These are phyloP conservation scores for Trichoderma polysporum DNA, from an alignment of 2,329 filamentous ascomycete species.

Conservation along the genomic window DNA sequence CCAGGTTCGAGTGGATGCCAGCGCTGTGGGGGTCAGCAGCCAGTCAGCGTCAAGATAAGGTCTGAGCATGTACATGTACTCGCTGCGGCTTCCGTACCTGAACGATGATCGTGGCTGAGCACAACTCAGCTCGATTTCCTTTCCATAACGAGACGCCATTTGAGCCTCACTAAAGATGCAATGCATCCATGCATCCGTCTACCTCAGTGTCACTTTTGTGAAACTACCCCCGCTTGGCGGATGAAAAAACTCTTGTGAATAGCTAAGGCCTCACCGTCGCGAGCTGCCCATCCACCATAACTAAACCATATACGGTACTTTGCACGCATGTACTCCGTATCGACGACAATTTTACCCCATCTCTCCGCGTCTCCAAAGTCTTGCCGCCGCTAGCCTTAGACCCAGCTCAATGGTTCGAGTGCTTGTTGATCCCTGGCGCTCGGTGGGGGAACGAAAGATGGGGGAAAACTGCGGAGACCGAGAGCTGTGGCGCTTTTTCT, in stretches of 20 bases:
- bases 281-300: neutral
- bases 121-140: neutral
- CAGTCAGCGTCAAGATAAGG: constrained; percentile 2
- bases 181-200: neutral
- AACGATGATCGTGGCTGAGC: neutral
- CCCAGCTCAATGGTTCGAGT: constrained; percentile 11
- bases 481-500: neutral
- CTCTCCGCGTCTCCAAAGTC: constrained; percentile 8
- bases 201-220: neutral
- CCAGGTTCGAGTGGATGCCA: neutral
- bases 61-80: neutral
- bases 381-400: constrained; percentile 14
- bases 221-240: neutral
- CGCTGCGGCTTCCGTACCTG: neutral
- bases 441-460: constrained; percentile 15
- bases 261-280: neutral
- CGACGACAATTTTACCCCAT: neutral
- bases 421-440: constrained; percentile 15
- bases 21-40: constrained; percentile 15
- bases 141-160: neutral
- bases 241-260: neutral
- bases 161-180: neutral
- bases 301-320: constrained; percentile 1
- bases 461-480: constrained; percentile 7
- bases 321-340: neutral